Base-by-base conservation (phyloP, 163 green algal species). In the Scenedesmus sp. region DNA sequence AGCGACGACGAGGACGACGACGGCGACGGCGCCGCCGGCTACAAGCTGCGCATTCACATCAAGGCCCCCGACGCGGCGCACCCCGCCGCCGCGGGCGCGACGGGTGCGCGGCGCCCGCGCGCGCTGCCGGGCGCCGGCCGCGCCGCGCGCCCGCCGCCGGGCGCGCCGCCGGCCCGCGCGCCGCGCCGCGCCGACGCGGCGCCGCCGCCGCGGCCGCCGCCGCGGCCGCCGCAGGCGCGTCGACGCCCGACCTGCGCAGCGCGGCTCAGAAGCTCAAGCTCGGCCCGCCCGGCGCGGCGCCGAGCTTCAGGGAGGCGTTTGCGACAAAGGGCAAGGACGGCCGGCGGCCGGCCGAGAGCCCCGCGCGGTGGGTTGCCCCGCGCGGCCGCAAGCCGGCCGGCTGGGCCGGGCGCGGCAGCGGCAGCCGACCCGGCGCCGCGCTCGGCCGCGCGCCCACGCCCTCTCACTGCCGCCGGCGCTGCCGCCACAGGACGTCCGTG, bases 21-120 rank as follows among this genome's bases (percentile, higher is more conserved):
- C 6, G 54, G 50, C 5, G 53, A 26, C 10, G 6, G 11, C 29
- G 63, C 26, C 29, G 67, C 60, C 48, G 71, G 58, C 29, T 72
- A 64, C 45, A 80, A 71, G 71, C 71, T 80, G 44, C 71, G 63
- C 13, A 80, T 80, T 17, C 58, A 72, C 71, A 80, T 80, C 58
- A 80, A 80, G 62, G 28, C 64, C 70, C 4, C 47, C 42, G 39
- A 60, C 9, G 53, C 14, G n/a, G n/a, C n/a, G n/a, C n/a, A n/a
- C n/a, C n/a, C n/a, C n/a, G n/a, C n/a, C n/a, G n/a, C n/a, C n/a
- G n/a, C n/a, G n/a, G n/a, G n/a, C n/a, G n/a, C n/a, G n/a, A n/a
- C n/a, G n/a, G n/a, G n/a, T n/a, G n/a, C n/a, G n/a, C n/a, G n/a
- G n/a, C n/a, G n/a, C n/a, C n/a, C n/a, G n/a, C n/a, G n/a, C n/a